These are phyloP conservation scores for Gnomoniopsis sp. DNA, from an alignment of 2,329 filamentous ascomycete species.

Conservation along the genomic window DNA sequence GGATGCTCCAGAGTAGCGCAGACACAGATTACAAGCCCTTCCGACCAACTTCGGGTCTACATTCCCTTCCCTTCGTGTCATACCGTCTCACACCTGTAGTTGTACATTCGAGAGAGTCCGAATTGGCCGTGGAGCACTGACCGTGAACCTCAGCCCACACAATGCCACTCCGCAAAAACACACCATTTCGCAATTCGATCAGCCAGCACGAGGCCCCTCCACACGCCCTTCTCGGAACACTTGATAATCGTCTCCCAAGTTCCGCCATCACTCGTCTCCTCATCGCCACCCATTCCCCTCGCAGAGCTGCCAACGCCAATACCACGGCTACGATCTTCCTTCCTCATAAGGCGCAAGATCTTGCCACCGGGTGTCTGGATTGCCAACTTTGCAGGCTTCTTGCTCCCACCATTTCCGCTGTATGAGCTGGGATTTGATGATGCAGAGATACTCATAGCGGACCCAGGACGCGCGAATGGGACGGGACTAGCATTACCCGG, in stretches of 20 bases:
- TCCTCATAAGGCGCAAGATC: slow-evolving; percentile 82
- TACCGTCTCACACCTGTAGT: background rate
- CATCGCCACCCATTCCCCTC: slow-evolving; percentile 23
- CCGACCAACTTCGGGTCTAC: background rate
- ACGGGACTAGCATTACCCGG: slow-evolving; percentile 52
- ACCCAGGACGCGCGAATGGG: slow-evolving; percentile 58
- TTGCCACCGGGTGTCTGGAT: slow-evolving; percentile 94
- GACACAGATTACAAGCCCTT: slow-evolving; percentile 9
- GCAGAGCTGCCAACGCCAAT: slow-evolving; percentile 38
- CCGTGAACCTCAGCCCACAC: slow-evolving; percentile 29
- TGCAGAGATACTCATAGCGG: slow-evolving; percentile 62
- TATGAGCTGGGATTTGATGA: slow-evolving; percentile 56
- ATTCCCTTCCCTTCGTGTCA: background rate
- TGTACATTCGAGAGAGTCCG: background rate
- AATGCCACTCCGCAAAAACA: slow-evolving; percentile 87
- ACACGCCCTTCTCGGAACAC: slow-evolving; percentile 76
- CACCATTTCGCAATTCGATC: slow-evolving; percentile 85
- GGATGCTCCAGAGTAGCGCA: slow-evolving; percentile 3
- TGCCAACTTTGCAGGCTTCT: slow-evolving; percentile 91
- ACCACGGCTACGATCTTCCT: slow-evolving; percentile 62
- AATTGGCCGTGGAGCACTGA: background rate
- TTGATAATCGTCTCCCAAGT: slow-evolving; percentile 91
- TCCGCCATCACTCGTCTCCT: slow-evolving; percentile 65
- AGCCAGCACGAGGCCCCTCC: slow-evolving; percentile 77
- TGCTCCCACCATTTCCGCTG: slow-evolving; percentile 46